Percentiles rank a stretch among this genome's conserved stretches.
Evolutionary conservation across 495 filamentous ascomycete species (phyloP).

Genomic region (Aspergillus wentii): DNA sequence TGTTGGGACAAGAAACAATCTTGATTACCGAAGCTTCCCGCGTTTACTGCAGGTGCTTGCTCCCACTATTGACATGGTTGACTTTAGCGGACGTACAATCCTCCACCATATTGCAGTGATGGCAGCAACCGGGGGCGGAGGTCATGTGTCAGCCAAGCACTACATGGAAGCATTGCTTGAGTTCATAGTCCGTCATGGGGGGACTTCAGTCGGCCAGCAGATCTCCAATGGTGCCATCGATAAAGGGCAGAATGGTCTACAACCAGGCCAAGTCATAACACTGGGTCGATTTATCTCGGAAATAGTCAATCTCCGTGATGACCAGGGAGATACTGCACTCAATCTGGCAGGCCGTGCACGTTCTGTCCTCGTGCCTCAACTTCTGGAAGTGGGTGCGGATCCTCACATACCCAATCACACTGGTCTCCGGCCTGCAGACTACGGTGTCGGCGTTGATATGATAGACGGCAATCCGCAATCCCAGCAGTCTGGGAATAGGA

Average conservation of each 20-base stretch:
- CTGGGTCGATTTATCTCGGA: conserved; percentile 90
- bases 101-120: conserved; percentile 94
- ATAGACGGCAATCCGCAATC: conserved; percentile 38
- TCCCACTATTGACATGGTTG: conserved; percentile 84
- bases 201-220: conserved; percentile 53
- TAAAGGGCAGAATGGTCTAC: conserved; percentile 22
- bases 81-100: conserved; percentile 84
- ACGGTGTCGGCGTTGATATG: conserved; percentile 78
- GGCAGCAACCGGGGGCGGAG: conserved; percentile 85
- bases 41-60: conserved; percentile 84
- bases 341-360: conserved; percentile 89
- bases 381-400: conserved; percentile 90
- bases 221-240: conserved; percentile 25
- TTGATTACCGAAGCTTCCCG: conserved; percentile 75
- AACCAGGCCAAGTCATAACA: conserved; percentile 58
- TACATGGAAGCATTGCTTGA: conserved; percentile 91
- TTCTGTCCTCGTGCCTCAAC: conserved; percentile 88
- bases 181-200: conserved; percentile 84
- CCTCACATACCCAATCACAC: conserved; percentile 82
- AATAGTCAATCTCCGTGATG: conserved; percentile 90
- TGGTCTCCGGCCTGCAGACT: conserved; percentile 80
- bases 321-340: conserved; percentile 87
- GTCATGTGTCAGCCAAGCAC: conserved; percentile 73
- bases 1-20: conserved; percentile 82
- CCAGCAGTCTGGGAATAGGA: conserved; percentile 42